Conservation (phyloP, 495 filamentous ascomycete genomes). For the Penicillium nucicola region DNA sequence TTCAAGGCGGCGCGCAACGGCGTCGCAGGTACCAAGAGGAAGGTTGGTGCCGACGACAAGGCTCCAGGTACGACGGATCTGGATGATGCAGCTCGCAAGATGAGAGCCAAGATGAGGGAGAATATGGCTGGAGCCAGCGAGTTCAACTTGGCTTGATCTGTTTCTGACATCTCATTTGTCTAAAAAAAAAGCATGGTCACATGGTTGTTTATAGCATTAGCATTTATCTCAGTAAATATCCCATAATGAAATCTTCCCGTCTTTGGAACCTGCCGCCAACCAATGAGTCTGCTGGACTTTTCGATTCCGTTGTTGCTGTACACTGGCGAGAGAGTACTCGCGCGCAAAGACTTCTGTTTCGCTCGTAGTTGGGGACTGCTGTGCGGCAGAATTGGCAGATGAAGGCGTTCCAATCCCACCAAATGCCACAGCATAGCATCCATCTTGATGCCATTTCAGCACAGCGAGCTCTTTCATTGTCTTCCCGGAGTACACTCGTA, state of each 20-base stretch:
- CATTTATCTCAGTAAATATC: conserved; percentile 71
- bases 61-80: conserved; percentile 42
- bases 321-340: conserved; percentile 34
- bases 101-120: conserved; percentile 77
- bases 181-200: conserved; percentile 19
- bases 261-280: conserved; percentile 88
- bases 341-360: neutral
- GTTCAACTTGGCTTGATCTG: conserved; percentile 77
- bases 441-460: conserved; percentile 90
- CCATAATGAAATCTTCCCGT: conserved; percentile 96
- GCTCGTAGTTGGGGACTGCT: neutral
- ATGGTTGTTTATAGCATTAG: conserved; percentile 32
- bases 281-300: conserved; percentile 75
- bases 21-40: conserved; percentile 35
- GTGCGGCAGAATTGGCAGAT: neutral
- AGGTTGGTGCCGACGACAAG: conserved; percentile 36
- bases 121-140: conserved; percentile 72
- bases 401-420: conserved; percentile 39
- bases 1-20: conserved; percentile 42
- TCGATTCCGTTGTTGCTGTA: conserved; percentile 61
- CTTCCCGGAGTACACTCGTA: conserved; percentile 76
- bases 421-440: conserved; percentile 85
- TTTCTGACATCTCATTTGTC: conserved; percentile 2
- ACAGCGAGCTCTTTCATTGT: conserved; percentile 88
- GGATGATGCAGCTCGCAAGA: conserved; percentile 66